Evolutionary conservation across 106 monocot species (phyloP).

Genomic region (Dendrobium chrysotoxum): DNA sequence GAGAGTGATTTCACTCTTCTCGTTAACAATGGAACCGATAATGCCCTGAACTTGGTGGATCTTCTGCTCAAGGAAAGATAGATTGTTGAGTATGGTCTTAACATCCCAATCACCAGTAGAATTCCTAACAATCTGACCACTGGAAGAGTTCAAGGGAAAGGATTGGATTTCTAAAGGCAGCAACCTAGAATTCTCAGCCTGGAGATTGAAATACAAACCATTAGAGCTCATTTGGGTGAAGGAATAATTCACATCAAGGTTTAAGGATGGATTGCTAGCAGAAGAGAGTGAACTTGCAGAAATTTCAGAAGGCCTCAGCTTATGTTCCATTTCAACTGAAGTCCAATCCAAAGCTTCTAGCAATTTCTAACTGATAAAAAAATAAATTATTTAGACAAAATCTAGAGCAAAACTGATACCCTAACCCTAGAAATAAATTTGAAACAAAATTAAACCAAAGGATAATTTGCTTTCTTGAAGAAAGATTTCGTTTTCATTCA

Average conservation of each 20-base stretch:
- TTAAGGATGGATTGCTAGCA: too few species aligned
- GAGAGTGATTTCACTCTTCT: slow-evolving; percentile 20
- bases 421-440: too few species aligned
- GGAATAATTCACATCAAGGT: too few species aligned
- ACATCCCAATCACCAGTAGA: slow-evolving; percentile 48
- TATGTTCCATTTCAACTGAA: not conserved
- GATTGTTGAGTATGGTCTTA: slow-evolving; percentile 48
- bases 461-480: too few species aligned
- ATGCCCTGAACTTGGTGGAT: slow-evolving; percentile 75
- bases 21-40: slow-evolving; percentile 37
- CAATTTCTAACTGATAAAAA: too few species aligned
- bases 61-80: slow-evolving; percentile 88
- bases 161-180: not conserved
- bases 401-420: too few species aligned
- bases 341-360: not conserved
- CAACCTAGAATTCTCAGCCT: not conserved
- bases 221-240: too few species aligned
- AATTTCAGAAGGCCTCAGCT: not conserved
- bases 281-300: not conserved
- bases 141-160: not conserved
- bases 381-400: too few species aligned
- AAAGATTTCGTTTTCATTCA: too few species aligned
- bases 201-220: too few species aligned
- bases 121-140: too few species aligned
- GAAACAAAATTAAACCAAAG: too few species aligned